These are phyloP conservation scores for Hirschfeldia incana DNA, from an alignment of 345 rosid species.

Conservation along the genomic window DNA sequence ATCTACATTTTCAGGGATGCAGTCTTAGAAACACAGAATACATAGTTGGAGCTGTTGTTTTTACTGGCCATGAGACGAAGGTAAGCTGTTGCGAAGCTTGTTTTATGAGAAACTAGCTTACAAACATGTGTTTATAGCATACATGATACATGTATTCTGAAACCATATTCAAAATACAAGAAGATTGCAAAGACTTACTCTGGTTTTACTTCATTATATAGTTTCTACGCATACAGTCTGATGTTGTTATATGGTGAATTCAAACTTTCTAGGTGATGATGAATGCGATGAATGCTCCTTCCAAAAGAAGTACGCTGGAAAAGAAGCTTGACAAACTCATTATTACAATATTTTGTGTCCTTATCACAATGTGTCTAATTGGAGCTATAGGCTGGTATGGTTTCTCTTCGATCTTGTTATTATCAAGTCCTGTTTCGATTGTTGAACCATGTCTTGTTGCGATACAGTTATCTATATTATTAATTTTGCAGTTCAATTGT, in stretches of 20 bases:
- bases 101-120: constrained; percentile 21
- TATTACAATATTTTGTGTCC: constrained; percentile 80
- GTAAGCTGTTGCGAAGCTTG: constrained; percentile 46
- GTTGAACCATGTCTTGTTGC: constrained; percentile 10
- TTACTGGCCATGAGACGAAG: constrained; percentile 99
- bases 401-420: constrained; percentile 22
- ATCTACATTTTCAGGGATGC: constrained; percentile 73
- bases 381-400: constrained; percentile 91
- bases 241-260: constrained; percentile 30
- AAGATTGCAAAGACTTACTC: constrained; percentile 2
- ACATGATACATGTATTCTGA: constrained; percentile 1
- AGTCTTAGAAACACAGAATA: constrained; percentile 95
- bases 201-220: constrained; percentile 12
- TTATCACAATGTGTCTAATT: constrained; percentile 82
- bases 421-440: constrained; percentile 14
- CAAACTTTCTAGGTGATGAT: constrained; percentile 82
- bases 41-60: constrained; percentile 86
- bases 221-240: constrained; percentile 9
- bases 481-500: constrained; percentile 78
- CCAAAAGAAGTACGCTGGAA: constrained; percentile 97
- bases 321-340: constrained; percentile 99
- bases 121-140: constrained; percentile 30
- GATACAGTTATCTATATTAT: constrained; percentile 30
- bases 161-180: not conserved
- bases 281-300: constrained; percentile 99